Evolutionary conservation across 2,329 filamentous ascomycete genomes (phyloP).

Genomic region (Colletotrichum cereale): DNA sequence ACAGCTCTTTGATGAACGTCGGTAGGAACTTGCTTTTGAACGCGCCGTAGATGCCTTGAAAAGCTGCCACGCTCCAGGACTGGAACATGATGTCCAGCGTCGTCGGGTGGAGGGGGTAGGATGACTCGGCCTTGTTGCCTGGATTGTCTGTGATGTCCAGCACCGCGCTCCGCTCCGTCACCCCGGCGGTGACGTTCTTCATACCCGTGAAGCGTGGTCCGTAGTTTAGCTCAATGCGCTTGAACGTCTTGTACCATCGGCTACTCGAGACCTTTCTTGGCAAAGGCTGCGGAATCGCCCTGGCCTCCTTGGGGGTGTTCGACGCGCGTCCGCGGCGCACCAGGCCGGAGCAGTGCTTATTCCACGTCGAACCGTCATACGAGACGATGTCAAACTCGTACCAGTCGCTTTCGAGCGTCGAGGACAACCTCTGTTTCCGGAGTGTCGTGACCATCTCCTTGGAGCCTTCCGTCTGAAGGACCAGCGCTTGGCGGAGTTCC

Average conservation of each 20-base stretch:
- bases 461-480: rapidly evolving
- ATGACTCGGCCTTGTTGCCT: not conserved
- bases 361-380: not conserved
- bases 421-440: not conserved
- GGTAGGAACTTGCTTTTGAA: not conserved
- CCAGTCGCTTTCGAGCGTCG: not conserved
- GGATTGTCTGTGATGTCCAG: not conserved
- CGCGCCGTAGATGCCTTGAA: not conserved
- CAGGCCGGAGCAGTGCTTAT: not conserved
- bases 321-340: conserved; percentile 5
- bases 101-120: conserved; percentile 4
- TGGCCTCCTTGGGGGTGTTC: not conserved
- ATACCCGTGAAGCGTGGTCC: no score
- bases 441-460: conserved; percentile 1
- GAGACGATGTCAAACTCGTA: not conserved
- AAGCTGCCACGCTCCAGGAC: not conserved
- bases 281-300: not conserved
- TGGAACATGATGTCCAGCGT: conserved; percentile 22
- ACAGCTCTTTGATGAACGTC: conserved; percentile 7
- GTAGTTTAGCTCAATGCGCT: no score
- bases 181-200: no score
- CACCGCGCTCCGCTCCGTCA: no score
- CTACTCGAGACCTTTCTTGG: not conserved
- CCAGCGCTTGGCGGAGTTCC: conserved; percentile 3
- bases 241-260: no score